Conservation (phyloP, 2,329 filamentous ascomycete genomes). For the Penicillium oxalicum region DNA sequence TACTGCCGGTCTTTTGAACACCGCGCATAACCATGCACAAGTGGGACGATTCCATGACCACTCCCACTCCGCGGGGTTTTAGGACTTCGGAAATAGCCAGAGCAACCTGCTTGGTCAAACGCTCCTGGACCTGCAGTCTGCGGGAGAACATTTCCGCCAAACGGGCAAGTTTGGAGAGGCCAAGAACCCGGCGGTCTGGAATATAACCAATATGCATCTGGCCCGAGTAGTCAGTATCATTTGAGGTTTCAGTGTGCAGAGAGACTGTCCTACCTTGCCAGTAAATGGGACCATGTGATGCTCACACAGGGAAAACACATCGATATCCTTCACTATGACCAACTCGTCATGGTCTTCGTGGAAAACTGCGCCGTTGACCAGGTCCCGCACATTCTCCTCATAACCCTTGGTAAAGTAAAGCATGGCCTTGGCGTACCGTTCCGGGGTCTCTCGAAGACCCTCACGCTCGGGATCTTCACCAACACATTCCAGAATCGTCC, state of each 20-base stretch:
- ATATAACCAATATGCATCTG: constrained; percentile 99
- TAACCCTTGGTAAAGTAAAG: constrained; percentile 96
- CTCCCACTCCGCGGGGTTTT: constrained; percentile 87
- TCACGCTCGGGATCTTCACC: constrained; percentile 61
- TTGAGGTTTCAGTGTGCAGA: background rate
- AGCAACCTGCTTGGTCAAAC: constrained; percentile 91
- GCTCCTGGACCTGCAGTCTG: constrained; percentile 90
- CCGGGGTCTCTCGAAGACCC: constrained; percentile 61
- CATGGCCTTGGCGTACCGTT: constrained; percentile 90
- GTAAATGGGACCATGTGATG: constrained; percentile 96
- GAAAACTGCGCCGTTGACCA: constrained; percentile 91
- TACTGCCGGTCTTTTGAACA: constrained; percentile 83
- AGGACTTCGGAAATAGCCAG: constrained; percentile 89
- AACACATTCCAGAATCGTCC: constrained; percentile 60
- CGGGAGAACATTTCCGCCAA: constrained; percentile 97
- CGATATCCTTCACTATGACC: constrained; percentile 96
- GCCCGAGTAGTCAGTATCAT: constrained; percentile 11
- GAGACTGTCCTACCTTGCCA: constrained; percentile 62
- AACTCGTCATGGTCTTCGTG: constrained; percentile 95
- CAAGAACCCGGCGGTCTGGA: constrained; percentile 81
- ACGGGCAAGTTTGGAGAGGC: constrained; percentile 88
- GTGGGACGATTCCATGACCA: constrained; percentile 96
- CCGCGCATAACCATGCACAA: constrained; percentile 99
- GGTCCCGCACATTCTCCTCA: constrained; percentile 84
- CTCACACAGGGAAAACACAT: constrained; percentile 90